Base-by-base conservation (phyloP, 1,139 yeast genomes). In the Lodderomyces margitis region DNA sequence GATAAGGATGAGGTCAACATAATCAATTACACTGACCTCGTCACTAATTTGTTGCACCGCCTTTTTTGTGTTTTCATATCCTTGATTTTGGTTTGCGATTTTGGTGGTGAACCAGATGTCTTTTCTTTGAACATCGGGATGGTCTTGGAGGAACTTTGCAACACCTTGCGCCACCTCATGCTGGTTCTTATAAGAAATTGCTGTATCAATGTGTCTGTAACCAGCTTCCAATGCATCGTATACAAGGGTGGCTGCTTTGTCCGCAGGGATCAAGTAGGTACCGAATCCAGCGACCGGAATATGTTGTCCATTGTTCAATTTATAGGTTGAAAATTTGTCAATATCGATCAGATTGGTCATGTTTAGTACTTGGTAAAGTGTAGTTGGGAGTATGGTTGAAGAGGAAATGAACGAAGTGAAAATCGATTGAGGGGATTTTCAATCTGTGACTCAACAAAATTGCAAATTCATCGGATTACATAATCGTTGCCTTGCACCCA, bases 31-130 rank as follows among this genome's bases (percentile, higher is more conserved):
- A 52, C 64, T 65, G 38, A 66, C 69, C n/a, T 58, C 59, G 20
- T 45, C 44, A 20, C 65, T 59, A 35, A 58, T 59, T 32, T 61
- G 63, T 38, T 65, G 58, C 40, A 84, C 77, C 7, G 83, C 86
- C 25, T 52, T 51, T 49, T 74, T 75, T 7, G 89, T 79, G 28
- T 68, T 66, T 10, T 74, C 72, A 57, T 83, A 83, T 0, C 84
- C 87, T 47, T 78, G 78, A 51, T 78, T 75, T 23, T 68, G 62
- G 49, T 78, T 73, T 78, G 81, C 73, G 28, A 85, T 62, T 58
- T 86, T 86, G 25, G 94, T 81, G 43, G 76, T 70, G 50, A 61
- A 64, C 62, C 62, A 67, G 35, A 67, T 59, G 38, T 66, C 71
- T 36, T 54, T 51, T 45, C 72, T 56, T 31, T 49, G 40, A 20